phyloP scores from a whole-genome alignment of 371 early-diverging fungal species.

The Rhizomucor pusillus region DNA sequence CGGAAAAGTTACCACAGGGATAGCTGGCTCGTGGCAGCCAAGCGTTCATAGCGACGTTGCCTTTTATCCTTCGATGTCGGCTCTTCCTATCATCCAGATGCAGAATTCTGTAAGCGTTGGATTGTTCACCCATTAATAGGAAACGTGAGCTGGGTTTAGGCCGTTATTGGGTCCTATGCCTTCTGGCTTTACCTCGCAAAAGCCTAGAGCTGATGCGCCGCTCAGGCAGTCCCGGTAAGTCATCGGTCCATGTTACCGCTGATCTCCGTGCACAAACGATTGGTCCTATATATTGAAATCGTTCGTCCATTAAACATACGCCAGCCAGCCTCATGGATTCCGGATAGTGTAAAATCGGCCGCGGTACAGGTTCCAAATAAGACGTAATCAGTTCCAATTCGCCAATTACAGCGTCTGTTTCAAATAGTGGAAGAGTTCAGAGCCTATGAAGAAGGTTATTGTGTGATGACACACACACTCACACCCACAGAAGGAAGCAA shows the following conservation, averaged over 20 bases:
- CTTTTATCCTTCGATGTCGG: conserved; percentile 72
- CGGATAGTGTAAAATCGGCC: conserved; percentile 1
- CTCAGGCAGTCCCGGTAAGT: neutral
- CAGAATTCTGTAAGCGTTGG: conserved; percentile 66
- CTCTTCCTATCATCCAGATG: conserved; percentile 71
- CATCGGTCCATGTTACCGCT: neutral
- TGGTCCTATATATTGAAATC: conserved; percentile 1
- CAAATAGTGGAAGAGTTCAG: too few relatives aligned
- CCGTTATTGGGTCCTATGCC: too few relatives aligned
- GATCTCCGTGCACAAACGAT: neutral
- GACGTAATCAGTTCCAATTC: conserved; percentile 5
- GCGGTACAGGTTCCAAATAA: neutral
- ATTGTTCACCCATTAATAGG: conserved; percentile 66
- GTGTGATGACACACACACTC: too few relatives aligned
- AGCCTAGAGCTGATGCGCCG: neutral
- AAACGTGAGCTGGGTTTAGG: conserved; percentile 74
- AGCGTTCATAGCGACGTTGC: conserved; percentile 72
- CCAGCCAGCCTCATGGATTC: neutral
- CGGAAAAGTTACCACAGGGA: conserved; percentile 76
- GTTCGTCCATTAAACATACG: neutral
- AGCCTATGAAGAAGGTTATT: too few relatives aligned
- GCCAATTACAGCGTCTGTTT: neutral
- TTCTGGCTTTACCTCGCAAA: conserved; percentile 1
- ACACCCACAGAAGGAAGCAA: too few relatives aligned
- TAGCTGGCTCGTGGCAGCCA: conserved; percentile 72